These are phyloP conservation scores for Xylaria sp. DNA, from an alignment of 2,329 filamentous ascomycete genomes.

Conservation along the genomic window DNA sequence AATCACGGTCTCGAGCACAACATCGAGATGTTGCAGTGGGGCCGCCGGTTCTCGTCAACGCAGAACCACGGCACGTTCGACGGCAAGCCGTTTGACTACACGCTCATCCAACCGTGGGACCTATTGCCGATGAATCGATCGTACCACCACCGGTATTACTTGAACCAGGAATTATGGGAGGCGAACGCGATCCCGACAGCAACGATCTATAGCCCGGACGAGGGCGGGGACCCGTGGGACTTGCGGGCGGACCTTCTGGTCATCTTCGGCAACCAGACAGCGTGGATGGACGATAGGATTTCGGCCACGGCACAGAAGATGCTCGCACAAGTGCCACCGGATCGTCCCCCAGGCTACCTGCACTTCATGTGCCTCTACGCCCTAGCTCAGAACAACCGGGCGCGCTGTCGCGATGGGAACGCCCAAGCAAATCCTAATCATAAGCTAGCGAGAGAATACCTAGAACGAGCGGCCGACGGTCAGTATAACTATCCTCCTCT, in stretches of 20 bases:
- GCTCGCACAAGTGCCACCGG: constrained; percentile 28
- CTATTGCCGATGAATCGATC: constrained; percentile 33
- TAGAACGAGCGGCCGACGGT: constrained; percentile 33
- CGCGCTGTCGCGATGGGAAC: constrained; percentile 24
- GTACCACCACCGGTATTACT: constrained; percentile 37
- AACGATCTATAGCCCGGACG: constrained; percentile 31
- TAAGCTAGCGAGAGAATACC: constrained; percentile 33
- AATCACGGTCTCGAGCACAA: constrained; percentile 32
- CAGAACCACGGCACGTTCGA: constrained; percentile 36
- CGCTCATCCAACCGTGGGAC: constrained; percentile 39
- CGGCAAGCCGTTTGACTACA: constrained; percentile 39
- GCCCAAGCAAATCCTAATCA: constrained; percentile 27
- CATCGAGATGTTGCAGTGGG: constrained; percentile 34
- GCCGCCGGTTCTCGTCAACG: constrained; percentile 32
- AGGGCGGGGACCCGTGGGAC: constrained; percentile 29
- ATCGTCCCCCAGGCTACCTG: constrained; percentile 32
- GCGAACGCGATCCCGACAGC: constrained; percentile 35
- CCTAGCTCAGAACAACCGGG: constrained; percentile 30
- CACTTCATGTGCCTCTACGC: constrained; percentile 37
- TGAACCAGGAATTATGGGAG: constrained; percentile 36
- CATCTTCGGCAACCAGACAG: constrained; percentile 35
- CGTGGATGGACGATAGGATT: constrained; percentile 35
- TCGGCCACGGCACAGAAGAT: constrained; percentile 32
- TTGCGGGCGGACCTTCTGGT: constrained; percentile 37
- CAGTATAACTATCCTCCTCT: neutral